Percentiles rank a stretch among this genome's conserved stretches.
These are phyloP conservation scores for Chytriomyces sp. DNA, from an alignment of 192 early-diverging fungal genomes.

Conservation along the genomic window DNA sequence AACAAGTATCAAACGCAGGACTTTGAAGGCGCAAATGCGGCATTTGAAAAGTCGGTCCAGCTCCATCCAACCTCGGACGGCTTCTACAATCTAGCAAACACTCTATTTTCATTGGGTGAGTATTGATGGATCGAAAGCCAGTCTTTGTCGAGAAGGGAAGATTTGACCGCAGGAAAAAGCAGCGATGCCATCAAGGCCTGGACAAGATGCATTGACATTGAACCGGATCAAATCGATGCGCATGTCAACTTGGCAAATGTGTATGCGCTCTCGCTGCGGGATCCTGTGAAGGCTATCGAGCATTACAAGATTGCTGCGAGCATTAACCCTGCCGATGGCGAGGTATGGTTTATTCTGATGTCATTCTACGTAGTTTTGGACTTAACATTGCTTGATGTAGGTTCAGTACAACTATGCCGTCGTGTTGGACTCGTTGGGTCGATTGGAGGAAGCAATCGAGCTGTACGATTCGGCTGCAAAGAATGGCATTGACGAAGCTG, in stretches of 20 bases:
- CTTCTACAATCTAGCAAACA: constrained; percentile 54
- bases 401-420: constrained; percentile 54
- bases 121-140: neutral
- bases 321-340: constrained; percentile 69
- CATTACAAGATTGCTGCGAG: constrained; percentile 63
- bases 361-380: no score
- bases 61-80: constrained; percentile 40
- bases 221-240: constrained; percentile 63
- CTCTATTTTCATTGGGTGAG: constrained; percentile 41
- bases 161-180: constrained; percentile 45
- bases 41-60: constrained; percentile 38
- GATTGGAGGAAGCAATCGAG: constrained; percentile 61
- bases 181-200: constrained; percentile 64
- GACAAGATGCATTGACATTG: constrained; percentile 60
- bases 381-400: no score
- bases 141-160: neutral
- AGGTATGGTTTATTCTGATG: constrained; percentile 25
- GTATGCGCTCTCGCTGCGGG: constrained; percentile 55
- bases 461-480: constrained; percentile 58
- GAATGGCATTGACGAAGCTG: constrained; percentile 60
- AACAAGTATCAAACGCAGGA: constrained; percentile 21
- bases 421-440: constrained; percentile 63
- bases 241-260: constrained; percentile 75
- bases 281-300: constrained; percentile 51
- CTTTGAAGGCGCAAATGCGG: constrained; percentile 36